phyloP scores from a whole-genome alignment of 1,284 basidiomycete genomes.

The Puccinia triticina region DNA sequence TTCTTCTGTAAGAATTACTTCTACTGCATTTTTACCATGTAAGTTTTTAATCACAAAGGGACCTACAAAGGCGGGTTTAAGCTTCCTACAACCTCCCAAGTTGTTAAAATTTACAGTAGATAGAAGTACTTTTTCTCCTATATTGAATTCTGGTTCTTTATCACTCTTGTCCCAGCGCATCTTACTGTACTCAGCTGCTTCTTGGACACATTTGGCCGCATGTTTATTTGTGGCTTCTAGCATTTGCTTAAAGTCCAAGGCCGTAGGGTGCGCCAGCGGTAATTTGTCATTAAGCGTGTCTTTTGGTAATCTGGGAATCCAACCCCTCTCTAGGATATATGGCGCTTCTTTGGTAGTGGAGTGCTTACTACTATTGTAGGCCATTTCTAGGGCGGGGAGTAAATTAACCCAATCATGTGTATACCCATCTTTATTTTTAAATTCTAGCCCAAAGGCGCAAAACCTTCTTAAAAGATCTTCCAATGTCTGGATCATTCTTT shows the following conservation, averaged over 20 bases:
- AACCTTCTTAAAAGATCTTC: constrained; percentile 54
- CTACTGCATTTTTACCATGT: background rate
- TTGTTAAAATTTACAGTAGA: background rate
- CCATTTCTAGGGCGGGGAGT: constrained; percentile 18
- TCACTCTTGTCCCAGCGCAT: background rate
- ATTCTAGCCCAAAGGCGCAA: constrained; percentile 30
- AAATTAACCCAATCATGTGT: constrained; percentile 32
- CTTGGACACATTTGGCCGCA: background rate
- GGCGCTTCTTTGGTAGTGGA: background rate
- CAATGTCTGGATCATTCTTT: constrained; percentile 54
- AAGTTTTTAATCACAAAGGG: background rate
- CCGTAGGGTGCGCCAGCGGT: background rate
- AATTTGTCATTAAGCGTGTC: background rate
- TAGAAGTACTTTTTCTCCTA: background rate
- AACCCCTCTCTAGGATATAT: constrained; percentile 11
- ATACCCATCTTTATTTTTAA: constrained; percentile 20
- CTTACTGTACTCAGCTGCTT: background rate
- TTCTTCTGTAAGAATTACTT: background rate
- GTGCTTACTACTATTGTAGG: constrained; percentile 32
- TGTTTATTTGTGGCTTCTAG: background rate
- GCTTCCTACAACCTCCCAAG: background rate
- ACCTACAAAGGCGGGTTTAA: background rate
- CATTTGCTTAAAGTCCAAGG: background rate
- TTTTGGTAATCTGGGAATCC: background rate
- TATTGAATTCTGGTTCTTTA: background rate